Percentiles rank a stretch among this genome's conserved stretches.
phyloP scores from a whole-genome alignment of 1,284 basidiomycete species.

The Puccinia hordei region DNA sequence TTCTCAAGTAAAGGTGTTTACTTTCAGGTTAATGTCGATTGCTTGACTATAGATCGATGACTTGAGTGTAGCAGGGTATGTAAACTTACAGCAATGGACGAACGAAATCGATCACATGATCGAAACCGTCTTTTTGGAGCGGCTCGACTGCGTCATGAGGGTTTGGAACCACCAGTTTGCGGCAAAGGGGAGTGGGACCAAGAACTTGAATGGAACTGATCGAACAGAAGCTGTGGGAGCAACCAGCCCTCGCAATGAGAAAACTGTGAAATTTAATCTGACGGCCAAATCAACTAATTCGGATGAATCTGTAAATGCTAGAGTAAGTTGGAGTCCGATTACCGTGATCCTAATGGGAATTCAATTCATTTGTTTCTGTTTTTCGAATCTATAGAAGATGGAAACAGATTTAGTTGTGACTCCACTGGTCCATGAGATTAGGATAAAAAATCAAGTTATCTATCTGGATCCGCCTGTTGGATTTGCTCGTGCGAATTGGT shows the following conservation, averaged over 20 bases:
- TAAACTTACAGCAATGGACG: conserved; percentile 97
- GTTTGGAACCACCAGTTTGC: conserved; percentile 85
- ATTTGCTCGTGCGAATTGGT: conserved; percentile 86
- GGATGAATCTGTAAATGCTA: conserved; percentile 61
- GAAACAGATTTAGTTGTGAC: conserved; percentile 74
- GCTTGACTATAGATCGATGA: conserved; percentile 72
- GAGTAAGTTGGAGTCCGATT: conserved; percentile 12
- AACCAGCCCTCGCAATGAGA: conserved; percentile 15
- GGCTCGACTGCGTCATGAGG: conserved; percentile 76
- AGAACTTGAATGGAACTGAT: conserved; percentile 14
- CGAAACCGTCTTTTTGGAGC: conserved; percentile 76
- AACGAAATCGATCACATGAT: conserved; percentile 82
- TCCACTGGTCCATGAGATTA: conserved; percentile 86
- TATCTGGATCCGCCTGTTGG: conserved; percentile 95
- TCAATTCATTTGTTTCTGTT: conserved; percentile 1
- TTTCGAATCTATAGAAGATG: conserved; percentile 57
- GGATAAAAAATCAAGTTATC: conserved; percentile 98
- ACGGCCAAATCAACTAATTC: conserved; percentile 15
- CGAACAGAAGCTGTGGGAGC: conserved; percentile 12
- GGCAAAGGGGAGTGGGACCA: conserved; percentile 46
- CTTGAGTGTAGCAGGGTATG: conserved; percentile 92
- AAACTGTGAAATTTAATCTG: conserved; percentile 32
- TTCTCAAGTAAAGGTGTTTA: background rate
- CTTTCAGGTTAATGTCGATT: background rate
- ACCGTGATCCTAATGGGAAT: conserved; percentile 7